Conservation (phyloP, 2,329 filamentous ascomycete genomes). For the Aspergillus quadricinctus region DNA sequence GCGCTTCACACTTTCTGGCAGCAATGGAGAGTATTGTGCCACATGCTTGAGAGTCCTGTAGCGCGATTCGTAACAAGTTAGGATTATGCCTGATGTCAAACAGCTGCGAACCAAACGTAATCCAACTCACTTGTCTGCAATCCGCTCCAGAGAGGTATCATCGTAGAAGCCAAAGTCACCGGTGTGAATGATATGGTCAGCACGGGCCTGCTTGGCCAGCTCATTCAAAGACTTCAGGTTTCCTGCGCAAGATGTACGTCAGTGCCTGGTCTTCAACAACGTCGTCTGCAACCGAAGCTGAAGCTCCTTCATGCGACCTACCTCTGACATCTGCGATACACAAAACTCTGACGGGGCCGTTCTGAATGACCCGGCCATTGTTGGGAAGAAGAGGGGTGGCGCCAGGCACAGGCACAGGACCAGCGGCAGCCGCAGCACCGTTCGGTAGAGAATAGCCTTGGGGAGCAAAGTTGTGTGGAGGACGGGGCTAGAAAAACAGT, state of each 20-base stretch:
- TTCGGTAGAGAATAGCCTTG: conserved; percentile 45
- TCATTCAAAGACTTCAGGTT: conserved; percentile 95
- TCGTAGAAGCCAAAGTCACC: conserved; percentile 99
- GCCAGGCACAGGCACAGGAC: conserved; percentile 42
- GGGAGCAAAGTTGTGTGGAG: conserved; percentile 39
- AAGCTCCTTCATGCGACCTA: conserved; percentile 20
- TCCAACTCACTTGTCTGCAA: conserved; percentile 87
- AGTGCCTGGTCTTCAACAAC: conserved; percentile 9
- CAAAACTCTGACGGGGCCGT: conserved; percentile 43
- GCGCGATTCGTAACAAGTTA: conserved; percentile 13
- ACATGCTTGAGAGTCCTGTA: conserved; percentile 92
- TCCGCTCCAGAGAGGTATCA: conserved; percentile 88
- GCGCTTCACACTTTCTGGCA: conserved; percentile 69
- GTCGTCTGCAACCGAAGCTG: conserved; percentile 2
- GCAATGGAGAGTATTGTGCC: conserved; percentile 93
- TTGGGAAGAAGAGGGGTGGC: conserved; percentile 47
- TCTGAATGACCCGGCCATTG: conserved; percentile 48
- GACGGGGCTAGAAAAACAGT: conserved; percentile 34
- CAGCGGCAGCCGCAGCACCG: conserved; percentile 35
- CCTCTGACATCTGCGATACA: conserved; percentile 51
- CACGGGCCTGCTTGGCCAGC: conserved; percentile 86
- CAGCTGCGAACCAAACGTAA: conserved; percentile 2
- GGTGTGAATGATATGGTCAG: conserved; percentile 97
- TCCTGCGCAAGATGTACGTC: conserved; percentile 51
- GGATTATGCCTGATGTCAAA: conserved; percentile 5